phyloP scores from a whole-genome alignment of 352 stramenopile genomes.

The Globisporangium ultimum region DNA sequence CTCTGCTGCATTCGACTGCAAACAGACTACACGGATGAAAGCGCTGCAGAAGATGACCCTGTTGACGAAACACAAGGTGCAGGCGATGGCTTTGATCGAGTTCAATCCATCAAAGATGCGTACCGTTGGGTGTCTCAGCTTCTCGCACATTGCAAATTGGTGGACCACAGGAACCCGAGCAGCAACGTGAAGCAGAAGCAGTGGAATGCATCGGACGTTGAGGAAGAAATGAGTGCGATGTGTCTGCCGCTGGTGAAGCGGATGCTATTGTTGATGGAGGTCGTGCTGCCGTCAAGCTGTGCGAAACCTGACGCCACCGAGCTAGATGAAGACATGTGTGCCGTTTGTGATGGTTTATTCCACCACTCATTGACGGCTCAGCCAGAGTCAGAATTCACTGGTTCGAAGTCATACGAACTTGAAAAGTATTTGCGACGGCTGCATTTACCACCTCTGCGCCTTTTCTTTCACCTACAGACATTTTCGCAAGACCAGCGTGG shows the following conservation, averaged over 20 bases:
- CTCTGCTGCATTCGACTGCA: conserved; percentile 37
- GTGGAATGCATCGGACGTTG: conserved; percentile 28
- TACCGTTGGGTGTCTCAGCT: conserved; percentile 49
- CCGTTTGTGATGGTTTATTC: conserved; percentile 68
- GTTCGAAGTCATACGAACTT: conserved; percentile 20
- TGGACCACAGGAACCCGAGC: neutral
- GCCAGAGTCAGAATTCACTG: conserved; percentile 4
- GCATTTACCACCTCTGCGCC: conserved; percentile 60
- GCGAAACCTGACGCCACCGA: neutral
- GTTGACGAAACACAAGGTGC: neutral
- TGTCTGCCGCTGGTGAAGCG: conserved; percentile 58
- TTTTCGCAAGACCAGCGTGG: conserved; percentile 54
- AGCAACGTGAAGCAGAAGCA: conserved; percentile 4
- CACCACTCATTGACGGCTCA: conserved; percentile 5
- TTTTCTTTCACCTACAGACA: conserved; percentile 63
- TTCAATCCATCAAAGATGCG: conserved; percentile 60
- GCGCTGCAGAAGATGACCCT: neutral
- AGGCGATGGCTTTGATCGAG: conserved; percentile 36
- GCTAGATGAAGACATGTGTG: conserved; percentile 25
- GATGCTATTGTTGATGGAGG: conserved; percentile 58
- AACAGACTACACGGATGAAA: neutral
- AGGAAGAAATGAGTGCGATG: conserved; percentile 37
- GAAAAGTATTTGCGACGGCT: conserved; percentile 48
- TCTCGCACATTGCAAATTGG: conserved; percentile 39
- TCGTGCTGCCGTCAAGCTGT: conserved; percentile 32